Base-by-base conservation (phyloP, 768 basidiomycete species). In the Russula sp. region DNA sequence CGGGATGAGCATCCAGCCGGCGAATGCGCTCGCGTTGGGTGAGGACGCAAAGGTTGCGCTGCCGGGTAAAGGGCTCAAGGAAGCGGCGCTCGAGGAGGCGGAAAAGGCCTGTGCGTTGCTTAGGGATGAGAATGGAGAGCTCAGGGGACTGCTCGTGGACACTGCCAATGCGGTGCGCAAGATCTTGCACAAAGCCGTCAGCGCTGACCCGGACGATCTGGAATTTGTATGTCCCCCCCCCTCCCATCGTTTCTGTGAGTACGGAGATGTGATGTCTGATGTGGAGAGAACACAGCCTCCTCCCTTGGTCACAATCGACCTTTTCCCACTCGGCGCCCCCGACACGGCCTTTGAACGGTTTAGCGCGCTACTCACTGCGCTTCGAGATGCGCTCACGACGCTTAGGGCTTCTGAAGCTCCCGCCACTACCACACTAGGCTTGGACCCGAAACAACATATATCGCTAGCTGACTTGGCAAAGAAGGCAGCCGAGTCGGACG, bases 11-110 rank as follows among this genome's bases (percentile, higher is more conserved):
- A 72, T 86, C 66, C 76, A 77, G 57, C 80, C 80, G 51, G 77
- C 82, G 1, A 87, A 88, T 67, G 78, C 78, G 39, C 73, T 75
- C 18, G 75, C 80, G 35, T 71, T 79, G 10, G 77, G 80, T 11
- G 82, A 79, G 35, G 64, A 14, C 32, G 40, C 11, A 6, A 14
- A n/a, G 40, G 66, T 68, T 20, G 54, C 80, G 11, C 80, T 80
- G 18, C 83, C 77, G 70, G 82, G 83, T 1, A 78, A 79, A 55
- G 79, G 78, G 11, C 80, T 82, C 68, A 69, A 86, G 35, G 90
- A 93, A 65, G 73, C 81, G 37, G 85, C 89, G 6, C 76, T 93
- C 39, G 85, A 87, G 52, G 82, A 92, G 67, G 85, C 89, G 0
- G 90, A 93, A 71, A 77, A 79, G 55, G 83, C 88, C 0, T 77